Conservation (phyloP, 768 basidiomycete genomes). For the Russula emetica region DNA sequence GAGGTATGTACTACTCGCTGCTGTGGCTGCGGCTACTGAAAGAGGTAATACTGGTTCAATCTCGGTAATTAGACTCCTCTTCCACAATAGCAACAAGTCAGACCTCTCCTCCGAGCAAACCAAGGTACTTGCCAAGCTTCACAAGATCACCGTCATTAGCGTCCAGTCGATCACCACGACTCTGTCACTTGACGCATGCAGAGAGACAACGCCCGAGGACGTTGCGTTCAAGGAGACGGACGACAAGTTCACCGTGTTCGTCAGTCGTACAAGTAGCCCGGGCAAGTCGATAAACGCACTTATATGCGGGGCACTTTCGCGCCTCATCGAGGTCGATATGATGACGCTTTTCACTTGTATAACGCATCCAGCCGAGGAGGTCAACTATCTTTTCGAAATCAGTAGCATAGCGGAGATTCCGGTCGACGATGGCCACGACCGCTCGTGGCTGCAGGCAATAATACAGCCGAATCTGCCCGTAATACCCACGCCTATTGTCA, state of each 20-base stretch:
- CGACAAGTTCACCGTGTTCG: conserved; percentile 16
- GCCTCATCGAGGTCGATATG: conserved; percentile 11
- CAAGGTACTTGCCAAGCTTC: conserved; percentile 13
- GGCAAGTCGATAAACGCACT: conserved; percentile 2
- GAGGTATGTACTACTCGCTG: conserved; percentile 3
- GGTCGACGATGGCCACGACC: conserved; percentile 11
- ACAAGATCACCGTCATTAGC: conserved; percentile 16
- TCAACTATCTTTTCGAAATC: conserved; percentile 8
- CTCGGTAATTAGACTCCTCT: conserved; percentile 10
- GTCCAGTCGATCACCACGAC: conserved; percentile 19
- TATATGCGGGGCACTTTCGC: conserved; percentile 13
- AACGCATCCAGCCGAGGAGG: neutral
- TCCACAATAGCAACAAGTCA: conserved; percentile 3
- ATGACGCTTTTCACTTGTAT: conserved; percentile 14
- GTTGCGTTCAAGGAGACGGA: conserved; percentile 9
- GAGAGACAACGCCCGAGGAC: conserved; percentile 3
- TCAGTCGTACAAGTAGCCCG: conserved; percentile 6
- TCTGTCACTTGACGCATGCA: conserved; percentile 5
- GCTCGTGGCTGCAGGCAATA: conserved; percentile 20
- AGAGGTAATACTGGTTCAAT: neutral
- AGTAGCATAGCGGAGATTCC: conserved; percentile 8
- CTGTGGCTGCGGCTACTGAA: neutral
- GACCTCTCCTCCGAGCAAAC: conserved; percentile 8
- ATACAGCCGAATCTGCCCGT: conserved; percentile 16
- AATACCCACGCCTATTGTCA: neutral